phyloP scores from a whole-genome alignment of 768 basidiomycete genomes.

The Tylopilus sp. region DNA sequence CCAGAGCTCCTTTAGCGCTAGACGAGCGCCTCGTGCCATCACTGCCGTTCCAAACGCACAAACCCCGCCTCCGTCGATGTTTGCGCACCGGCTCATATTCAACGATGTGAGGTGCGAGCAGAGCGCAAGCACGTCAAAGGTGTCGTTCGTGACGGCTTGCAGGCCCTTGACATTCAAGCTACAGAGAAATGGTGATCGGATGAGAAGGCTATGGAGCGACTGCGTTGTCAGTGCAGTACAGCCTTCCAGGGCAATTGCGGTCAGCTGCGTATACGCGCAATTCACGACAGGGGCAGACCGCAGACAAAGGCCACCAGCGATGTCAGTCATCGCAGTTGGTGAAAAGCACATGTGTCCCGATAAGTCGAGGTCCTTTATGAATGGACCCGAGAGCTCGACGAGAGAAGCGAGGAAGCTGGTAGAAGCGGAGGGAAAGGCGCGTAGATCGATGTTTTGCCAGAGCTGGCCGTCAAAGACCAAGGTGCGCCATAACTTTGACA shows the following conservation, averaged over 20 bases:
- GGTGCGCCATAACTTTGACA: conserved; percentile 71
- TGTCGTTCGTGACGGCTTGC: conserved; percentile 64
- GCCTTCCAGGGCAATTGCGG: conserved; percentile 66
- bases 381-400: conserved; percentile 55
- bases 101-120: conserved; percentile 56
- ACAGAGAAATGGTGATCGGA: conserved; percentile 57
- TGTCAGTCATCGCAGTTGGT: conserved; percentile 45
- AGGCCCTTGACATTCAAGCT: conserved; percentile 67
- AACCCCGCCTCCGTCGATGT: conserved; percentile 65
- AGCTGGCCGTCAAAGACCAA: conserved; percentile 84
- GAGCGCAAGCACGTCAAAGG: conserved; percentile 62
- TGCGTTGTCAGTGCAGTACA: conserved; percentile 63
- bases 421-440: conserved; percentile 56
- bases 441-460: conserved; percentile 69
- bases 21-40: conserved; percentile 41
- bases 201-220: conserved; percentile 67
- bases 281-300: conserved; percentile 27
- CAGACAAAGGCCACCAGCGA: conserved; percentile 54
- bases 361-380: conserved; percentile 59
- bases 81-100: conserved; percentile 69
- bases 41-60: conserved; percentile 43
- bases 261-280: conserved; percentile 61
- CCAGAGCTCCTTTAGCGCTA: conserved; percentile 59
- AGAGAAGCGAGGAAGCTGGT: conserved; percentile 50
- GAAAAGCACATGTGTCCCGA: conserved; percentile 55